Percentiles rank a stretch among this genome's conserved stretches.
phyloP scores from a whole-genome alignment of 139 green algal genomes.

The Chlorella vulgaris region DNA sequence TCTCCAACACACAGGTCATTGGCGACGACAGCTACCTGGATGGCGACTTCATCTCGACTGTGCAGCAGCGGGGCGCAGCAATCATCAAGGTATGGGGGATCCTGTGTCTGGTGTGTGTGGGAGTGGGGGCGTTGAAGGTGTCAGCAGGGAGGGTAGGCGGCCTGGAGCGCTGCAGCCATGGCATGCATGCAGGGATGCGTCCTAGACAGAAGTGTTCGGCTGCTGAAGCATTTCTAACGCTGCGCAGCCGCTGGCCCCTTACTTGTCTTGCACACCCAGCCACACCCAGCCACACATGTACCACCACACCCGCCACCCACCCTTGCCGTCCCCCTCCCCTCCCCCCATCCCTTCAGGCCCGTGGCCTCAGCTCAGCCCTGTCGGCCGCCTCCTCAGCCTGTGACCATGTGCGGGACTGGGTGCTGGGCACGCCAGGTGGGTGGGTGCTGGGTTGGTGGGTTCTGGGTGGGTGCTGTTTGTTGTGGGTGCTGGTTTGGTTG shows the following conservation, averaged over 20 bases:
- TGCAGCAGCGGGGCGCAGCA: conserved; percentile 93
- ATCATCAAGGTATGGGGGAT: conserved; percentile 82
- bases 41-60: conserved; percentile 85
- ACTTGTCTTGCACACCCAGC: too few species aligned
- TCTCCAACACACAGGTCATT: conserved; percentile 46
- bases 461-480: neutral
- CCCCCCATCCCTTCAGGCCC: conserved; percentile 48
- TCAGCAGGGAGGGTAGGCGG: neutral
- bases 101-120: neutral
- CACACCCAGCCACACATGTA: too few species aligned
- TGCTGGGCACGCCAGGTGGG: conserved; percentile 74
- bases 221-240: too few species aligned
- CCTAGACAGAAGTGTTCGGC: too few species aligned
- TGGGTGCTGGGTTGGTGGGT: neutral
- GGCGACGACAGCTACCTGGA: conserved; percentile 79
- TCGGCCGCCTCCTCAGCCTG: conserved; percentile 88
- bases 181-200: too few species aligned
- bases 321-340: neutral
- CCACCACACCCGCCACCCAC: neutral
- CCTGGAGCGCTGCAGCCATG: too few species aligned
- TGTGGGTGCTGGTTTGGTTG: too few species aligned
- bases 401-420: conserved; percentile 93
- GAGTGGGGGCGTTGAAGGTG: neutral
- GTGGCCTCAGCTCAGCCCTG: conserved; percentile 85
- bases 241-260: too few species aligned